Conservation (phyloP, 805 yeast species). For the Yarrowia sp. region DNA sequence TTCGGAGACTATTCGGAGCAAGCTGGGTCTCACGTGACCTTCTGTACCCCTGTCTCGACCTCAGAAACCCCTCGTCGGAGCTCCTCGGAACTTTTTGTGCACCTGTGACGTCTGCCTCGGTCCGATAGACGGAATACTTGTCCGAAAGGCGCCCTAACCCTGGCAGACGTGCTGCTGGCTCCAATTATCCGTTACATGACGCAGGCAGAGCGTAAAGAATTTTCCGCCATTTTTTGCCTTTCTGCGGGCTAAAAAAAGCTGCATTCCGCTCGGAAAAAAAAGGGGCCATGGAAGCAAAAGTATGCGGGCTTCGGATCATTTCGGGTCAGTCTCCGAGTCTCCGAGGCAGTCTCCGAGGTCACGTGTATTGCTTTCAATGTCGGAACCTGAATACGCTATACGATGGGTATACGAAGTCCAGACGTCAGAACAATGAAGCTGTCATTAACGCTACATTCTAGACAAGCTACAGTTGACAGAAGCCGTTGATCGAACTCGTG, state of each 20-base stretch:
- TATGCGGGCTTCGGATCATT: not conserved
- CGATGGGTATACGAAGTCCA: no score
- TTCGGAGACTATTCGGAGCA: slow-evolving; percentile 4
- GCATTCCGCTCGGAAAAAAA: not conserved
- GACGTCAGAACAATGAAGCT: no score
- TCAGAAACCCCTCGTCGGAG: not conserved
- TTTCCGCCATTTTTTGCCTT: no score
- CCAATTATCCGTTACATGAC: not conserved
- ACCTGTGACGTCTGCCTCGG: not conserved
- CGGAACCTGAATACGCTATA: no score
- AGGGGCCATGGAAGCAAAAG: not conserved
- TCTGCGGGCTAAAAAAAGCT: no score
- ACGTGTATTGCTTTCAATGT: not conserved
- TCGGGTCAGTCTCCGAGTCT: not conserved
- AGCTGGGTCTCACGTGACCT: not conserved
- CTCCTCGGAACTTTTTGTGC: not conserved
- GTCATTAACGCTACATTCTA: no score
- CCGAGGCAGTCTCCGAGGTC: not conserved
- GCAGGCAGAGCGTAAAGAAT: not conserved
- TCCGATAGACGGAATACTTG: not conserved
- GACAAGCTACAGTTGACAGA: no score
- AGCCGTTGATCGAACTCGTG: no score
- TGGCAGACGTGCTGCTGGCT: no score
- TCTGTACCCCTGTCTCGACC: no score
- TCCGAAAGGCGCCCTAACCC: not conserved